Evolutionary conservation across 2,329 filamentous ascomycete species (phyloP).

Genomic region (Fusarium tjaetaba): DNA sequence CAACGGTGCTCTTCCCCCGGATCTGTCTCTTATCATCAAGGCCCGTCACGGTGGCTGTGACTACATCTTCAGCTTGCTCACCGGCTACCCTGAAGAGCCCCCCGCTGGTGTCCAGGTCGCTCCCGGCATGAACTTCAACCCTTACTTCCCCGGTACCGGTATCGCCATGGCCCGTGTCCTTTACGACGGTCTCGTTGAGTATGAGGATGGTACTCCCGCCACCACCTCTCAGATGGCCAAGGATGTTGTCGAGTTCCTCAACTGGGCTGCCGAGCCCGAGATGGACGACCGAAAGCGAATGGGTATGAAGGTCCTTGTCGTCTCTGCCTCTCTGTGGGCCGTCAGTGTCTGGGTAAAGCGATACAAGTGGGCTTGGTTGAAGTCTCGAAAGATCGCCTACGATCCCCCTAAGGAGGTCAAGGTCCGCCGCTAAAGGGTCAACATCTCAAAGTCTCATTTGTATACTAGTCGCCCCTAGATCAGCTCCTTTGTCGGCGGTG

Average conservation of each 20-base stretch:
- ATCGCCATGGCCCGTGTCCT: conserved; percentile 99
- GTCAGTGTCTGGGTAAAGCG: conserved; percentile 98
- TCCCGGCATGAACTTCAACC: conserved; percentile 98
- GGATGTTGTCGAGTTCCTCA: conserved; percentile 98
- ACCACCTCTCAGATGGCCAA: conserved; percentile 99
- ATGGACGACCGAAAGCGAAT: conserved; percentile 99
- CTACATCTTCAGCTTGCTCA: conserved; percentile 98
- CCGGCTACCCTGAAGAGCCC: conserved; percentile 95
- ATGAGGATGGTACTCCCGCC: conserved; percentile 94
- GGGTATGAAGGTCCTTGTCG: conserved; percentile 94
- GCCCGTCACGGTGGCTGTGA: conserved; percentile 96
- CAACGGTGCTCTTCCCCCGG: conserved; percentile 96
- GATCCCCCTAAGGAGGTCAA: conserved; percentile 73
- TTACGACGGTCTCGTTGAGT: conserved; percentile 97
- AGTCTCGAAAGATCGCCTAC: conserved; percentile 94
- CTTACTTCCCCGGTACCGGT: conserved; percentile 98
- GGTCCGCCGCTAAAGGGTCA: conserved; percentile 57
- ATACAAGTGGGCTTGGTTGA: conserved; percentile 98
- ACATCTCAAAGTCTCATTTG: conserved; percentile 48
- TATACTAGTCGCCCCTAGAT: conserved; percentile 57
- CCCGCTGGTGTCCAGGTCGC: conserved; percentile 88
- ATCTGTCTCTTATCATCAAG: conserved; percentile 98
- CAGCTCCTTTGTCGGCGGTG: conserved; percentile 56
- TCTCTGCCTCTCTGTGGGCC: conserved; percentile 81
- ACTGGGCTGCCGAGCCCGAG: conserved; percentile 99